Conservation (phyloP, 164 flowering plant species). For the Nelumbo lutea region DNA sequence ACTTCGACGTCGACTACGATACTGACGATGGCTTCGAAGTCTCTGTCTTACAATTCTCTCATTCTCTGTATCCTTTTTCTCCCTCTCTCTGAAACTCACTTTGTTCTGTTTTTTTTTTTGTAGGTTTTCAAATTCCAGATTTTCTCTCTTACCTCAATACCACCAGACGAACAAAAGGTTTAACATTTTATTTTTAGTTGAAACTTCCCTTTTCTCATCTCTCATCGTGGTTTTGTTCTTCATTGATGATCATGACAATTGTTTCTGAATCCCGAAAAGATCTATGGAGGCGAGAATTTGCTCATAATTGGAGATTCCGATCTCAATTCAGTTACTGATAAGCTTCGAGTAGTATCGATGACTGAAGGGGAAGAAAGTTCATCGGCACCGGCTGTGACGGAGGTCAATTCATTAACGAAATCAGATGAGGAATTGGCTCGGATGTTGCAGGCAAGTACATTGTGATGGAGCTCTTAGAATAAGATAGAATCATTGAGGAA, state of each 20-base stretch:
- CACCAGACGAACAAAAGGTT: constrained; percentile 87
- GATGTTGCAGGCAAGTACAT: constrained; percentile 54
- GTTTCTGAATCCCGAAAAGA: constrained; percentile 26
- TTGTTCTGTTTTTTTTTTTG: constrained; percentile 4
- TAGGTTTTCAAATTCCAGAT: constrained; percentile 87
- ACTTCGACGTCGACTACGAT: constrained; percentile 60
- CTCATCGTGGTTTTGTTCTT: background rate
- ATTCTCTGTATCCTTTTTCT: background rate
- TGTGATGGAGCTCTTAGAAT: background rate
- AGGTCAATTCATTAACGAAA: constrained; percentile 16
- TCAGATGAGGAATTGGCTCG: constrained; percentile 93
- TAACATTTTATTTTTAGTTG: background rate
- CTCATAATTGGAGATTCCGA: constrained; percentile 53
- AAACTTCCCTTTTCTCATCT: constrained; percentile 1
- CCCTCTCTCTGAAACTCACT: constrained; percentile 3
- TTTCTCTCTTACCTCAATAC: constrained; percentile 80
- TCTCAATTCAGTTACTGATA: constrained; percentile 42
- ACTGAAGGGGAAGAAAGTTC: constrained; percentile 22
- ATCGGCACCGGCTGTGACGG: background rate
- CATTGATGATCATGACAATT: background rate
- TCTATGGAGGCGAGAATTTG: constrained; percentile 44
- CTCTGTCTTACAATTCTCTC: constrained; percentile 20
- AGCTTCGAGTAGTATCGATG: constrained; percentile 55
- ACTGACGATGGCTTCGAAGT: constrained; percentile 77
- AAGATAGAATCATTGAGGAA: background rate